Evolutionary conservation across 2,329 filamentous ascomycete genomes (phyloP).

Genomic region (Neocucurbitaria cava): DNA sequence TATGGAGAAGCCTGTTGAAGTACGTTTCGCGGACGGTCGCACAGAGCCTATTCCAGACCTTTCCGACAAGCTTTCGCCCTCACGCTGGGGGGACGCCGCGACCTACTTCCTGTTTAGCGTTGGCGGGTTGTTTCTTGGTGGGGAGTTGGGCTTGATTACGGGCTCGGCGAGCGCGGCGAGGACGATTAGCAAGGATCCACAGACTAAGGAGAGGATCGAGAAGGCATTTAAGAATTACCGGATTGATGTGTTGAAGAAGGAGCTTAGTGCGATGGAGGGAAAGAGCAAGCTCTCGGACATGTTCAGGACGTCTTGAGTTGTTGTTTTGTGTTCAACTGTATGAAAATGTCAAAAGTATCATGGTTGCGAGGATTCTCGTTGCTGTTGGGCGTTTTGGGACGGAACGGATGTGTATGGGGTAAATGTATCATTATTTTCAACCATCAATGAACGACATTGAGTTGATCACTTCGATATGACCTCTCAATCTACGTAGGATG

Average conservation of each 20-base stretch:
- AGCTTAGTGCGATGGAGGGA: constrained; percentile 64
- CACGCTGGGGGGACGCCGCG: constrained; percentile 64
- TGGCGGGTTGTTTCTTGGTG: constrained; percentile 69
- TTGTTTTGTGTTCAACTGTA: no score
- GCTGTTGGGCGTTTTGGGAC: no score
- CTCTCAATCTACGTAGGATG: no score
- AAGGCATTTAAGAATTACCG: constrained; percentile 68
- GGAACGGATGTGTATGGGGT: no score
- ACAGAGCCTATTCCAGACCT: constrained; percentile 69
- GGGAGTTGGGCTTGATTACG: constrained; percentile 67
- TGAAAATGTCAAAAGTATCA: neutral
- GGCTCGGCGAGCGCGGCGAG: constrained; percentile 63
- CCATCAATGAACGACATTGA: no score
- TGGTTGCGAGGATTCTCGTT: no score
- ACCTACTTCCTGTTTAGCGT: constrained; percentile 69
- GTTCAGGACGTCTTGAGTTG: neutral
- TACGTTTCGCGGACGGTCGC: constrained; percentile 68
- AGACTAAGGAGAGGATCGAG: constrained; percentile 64
- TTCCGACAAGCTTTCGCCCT: constrained; percentile 63
- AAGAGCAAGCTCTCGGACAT: constrained; percentile 41
- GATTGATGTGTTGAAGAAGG: constrained; percentile 67
- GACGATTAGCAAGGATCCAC: constrained; percentile 61
- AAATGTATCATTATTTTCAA: no score
- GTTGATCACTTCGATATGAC: no score
- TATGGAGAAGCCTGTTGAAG: constrained; percentile 66